Evolutionary conservation across 2,329 filamentous ascomycete genomes (phyloP), one percentile per base, ranked within the genome.

Genomic region (Uncinocarpus reesii): DNA sequence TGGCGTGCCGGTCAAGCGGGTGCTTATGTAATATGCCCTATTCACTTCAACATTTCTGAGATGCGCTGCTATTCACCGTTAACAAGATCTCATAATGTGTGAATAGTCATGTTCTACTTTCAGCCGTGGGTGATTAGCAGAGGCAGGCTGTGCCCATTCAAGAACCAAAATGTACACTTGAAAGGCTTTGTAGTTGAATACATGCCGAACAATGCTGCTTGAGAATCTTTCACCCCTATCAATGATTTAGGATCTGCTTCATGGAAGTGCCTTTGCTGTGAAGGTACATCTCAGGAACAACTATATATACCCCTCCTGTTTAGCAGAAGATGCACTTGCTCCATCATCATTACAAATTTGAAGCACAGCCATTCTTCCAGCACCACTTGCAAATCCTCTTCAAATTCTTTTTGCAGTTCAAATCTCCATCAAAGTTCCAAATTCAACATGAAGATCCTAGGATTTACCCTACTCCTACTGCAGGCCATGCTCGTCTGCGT

Each of bases 371-470:
- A n/a, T 31, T 32, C 16, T 21, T 6, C 23, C 29, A 29, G 4
- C 20, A n/a, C 21, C 28, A 26, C 20, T 37, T 21, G n/a, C 43
- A 7, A 38, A 28, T 21, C n/a, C 4, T 32, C 18, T 26, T 16
- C 10, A 23, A 20, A 4, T 15, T 36, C 29, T 37, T 11, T 28
- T n/a, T 18, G 2, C 18, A 7, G 10, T 11, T 16, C n/a, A n/a
- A 31, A 15, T 18, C 13, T 24, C 23, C 28, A 38, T 16, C 23
- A 16, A 32, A 20, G 34, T 6, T 2, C 16, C 28, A 40, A 52
- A 35, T 10, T 34, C 34, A 48, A 20, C n/a, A 52, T 52, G 50
- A 48, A 52, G 35, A 5, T 35, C 36, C 18, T 29, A 15, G 31
- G 8, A 4, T 24, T 44, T 11, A n/a, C 42, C 31, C 23, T 46